Conservation (phyloP, 495 filamentous ascomycete genomes). For the Penicillium coffeae region DNA sequence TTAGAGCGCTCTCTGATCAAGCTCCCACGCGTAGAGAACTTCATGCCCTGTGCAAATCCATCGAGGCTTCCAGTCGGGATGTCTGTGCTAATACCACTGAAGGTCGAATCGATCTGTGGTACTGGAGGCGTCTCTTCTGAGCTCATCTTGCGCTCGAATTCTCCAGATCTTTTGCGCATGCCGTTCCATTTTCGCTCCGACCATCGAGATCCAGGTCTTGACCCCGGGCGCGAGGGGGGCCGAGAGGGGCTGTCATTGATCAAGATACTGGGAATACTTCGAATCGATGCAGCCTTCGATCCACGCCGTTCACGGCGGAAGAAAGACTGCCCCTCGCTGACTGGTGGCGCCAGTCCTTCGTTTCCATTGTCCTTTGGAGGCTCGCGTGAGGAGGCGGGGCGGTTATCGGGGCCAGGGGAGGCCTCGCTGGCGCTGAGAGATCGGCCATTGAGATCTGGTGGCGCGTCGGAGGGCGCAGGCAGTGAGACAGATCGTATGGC, state of each 20-base stretch:
- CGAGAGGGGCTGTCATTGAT: conserved; percentile 35
- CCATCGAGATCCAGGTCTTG: conserved; percentile 38
- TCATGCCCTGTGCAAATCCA: conserved; percentile 49
- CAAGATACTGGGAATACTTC: conserved; percentile 42
- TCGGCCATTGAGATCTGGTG: conserved; percentile 24
- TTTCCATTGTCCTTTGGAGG: conserved; percentile 8
- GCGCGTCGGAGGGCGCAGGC: conserved; percentile 21
- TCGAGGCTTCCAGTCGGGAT: conserved; percentile 54
- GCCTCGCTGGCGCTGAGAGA: conserved; percentile 27
- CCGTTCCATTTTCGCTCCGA: conserved; percentile 44
- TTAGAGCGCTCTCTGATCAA: conserved; percentile 30
- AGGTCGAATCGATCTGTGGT: conserved; percentile 36
- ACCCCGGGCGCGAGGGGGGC: conserved; percentile 34
- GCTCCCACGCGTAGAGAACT: conserved; percentile 57
- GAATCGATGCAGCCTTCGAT: conserved; percentile 27
- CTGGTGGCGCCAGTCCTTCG: conserved; percentile 11
- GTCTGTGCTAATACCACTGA: conserved; percentile 51
- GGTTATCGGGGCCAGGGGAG: conserved; percentile 18
- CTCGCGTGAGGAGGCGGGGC: conserved; percentile 15
- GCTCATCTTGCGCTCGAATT: conserved; percentile 30
- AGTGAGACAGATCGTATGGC: conserved; percentile 31
- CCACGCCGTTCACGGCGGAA: conserved; percentile 14
- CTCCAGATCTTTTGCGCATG: conserved; percentile 34
- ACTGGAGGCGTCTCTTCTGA: conserved; percentile 32
- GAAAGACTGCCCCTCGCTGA: conserved; percentile 12